phyloP scores from a whole-genome alignment of 2,329 filamentous ascomycete genomes.

The Pseudogymnoascus verrucosus region DNA sequence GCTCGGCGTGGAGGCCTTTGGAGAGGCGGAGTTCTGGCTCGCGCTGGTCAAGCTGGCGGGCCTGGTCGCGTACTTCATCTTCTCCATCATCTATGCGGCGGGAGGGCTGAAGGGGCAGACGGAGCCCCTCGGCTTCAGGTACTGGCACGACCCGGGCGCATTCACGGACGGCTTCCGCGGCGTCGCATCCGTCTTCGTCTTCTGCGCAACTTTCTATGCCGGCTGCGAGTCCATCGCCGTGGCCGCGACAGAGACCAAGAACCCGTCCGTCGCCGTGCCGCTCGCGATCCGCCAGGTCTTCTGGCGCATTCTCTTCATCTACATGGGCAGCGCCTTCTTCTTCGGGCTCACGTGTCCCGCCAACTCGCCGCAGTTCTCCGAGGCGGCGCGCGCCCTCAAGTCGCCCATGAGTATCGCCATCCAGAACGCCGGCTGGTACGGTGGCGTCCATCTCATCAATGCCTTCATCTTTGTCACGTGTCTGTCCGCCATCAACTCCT shows the following conservation, averaged over 20 bases:
- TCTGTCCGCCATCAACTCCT: constrained; percentile 63
- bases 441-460: constrained; percentile 69
- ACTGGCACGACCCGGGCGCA: constrained; percentile 64
- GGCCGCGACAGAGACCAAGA: constrained; percentile 45
- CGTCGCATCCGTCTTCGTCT: constrained; percentile 58
- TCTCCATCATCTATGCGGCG: constrained; percentile 63
- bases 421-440: constrained; percentile 64
- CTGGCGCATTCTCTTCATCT: constrained; percentile 43
- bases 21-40: constrained; percentile 72
- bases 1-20: constrained; percentile 65
- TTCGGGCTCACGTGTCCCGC: constrained; percentile 67
- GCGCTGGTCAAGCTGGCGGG: constrained; percentile 64
- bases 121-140: constrained; percentile 53
- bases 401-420: constrained; percentile 69
- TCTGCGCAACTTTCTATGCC: constrained; percentile 62
- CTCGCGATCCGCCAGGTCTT: constrained; percentile 34
- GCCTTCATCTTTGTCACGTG: constrained; percentile 69
- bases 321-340: constrained; percentile 66
- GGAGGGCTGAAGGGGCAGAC: constrained; percentile 57
- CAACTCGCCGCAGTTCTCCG: constrained; percentile 55
- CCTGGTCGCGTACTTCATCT: constrained; percentile 64
- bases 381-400: constrained; percentile 54
- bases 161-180: constrained; percentile 62
- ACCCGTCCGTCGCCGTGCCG: constrained; percentile 38
- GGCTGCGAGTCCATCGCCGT: constrained; percentile 56